Base-by-base conservation (phyloP, 345 rosid species). In the Aethionema arabicum region DNA sequence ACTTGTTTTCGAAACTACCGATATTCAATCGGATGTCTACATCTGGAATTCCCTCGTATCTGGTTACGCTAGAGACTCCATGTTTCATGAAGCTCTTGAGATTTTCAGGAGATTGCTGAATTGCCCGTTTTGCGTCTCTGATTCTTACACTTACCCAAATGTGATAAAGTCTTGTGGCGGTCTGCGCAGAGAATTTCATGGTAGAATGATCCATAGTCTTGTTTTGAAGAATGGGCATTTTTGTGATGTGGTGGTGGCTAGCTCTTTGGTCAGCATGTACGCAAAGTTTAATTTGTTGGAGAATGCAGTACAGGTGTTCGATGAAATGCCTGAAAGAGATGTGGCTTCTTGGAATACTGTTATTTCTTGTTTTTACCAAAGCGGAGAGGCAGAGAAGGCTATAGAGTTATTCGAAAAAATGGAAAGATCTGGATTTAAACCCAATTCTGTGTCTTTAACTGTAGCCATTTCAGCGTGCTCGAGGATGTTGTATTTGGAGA, bases 271-370 rank as follows among this genome's bases (percentile, higher is more conserved):
- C 0, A 35, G 83, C 5, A 74, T 86, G 80, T 86, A 89, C 40
- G 87, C 80, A 0, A 82, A 76, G 48, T 81, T 87, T 62, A 33
- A 63, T 7, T 60, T 59, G 65, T 81, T 78, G 55, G 70, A 32
- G 0, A 8, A 11, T 47, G 81, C 81, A 6, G n/a, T 68, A 3
- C 53, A 71, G 56, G 0, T 84, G 85, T 88, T 88, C 63, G 84
- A 79, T 52, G 89, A 89, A 78, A 89, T 89, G 80, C 45, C 76
- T 57, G 82, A 76, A 0, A 81, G 90, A 73, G 95, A 84, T 35
- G 83, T 84, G 48, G 85, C 77, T 1, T 63, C 79, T 70, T 86
- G 96, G 95, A 86, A 86, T 64, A 51, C 83, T 0, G 82, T 86
- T 6, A 84, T 89, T 52, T 86, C 91, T 7, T 79, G 89, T 70